Conservation (phyloP, 768 basidiomycete genomes). For the Austroboletus festivus region DNA sequence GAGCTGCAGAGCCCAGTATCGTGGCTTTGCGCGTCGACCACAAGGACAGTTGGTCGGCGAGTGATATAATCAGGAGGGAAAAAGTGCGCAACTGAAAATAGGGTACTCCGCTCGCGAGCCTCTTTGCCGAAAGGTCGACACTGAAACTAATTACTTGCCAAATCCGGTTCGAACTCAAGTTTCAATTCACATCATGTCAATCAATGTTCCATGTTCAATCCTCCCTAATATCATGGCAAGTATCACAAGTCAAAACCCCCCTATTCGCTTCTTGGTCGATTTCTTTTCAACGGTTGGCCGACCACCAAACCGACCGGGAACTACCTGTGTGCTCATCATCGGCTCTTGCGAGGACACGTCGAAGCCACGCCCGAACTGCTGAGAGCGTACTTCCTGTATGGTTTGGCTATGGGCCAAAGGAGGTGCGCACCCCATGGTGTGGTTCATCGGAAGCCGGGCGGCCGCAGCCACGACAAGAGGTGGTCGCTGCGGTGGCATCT, state of each 20-base stretch:
- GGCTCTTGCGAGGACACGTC: slow-evolving; percentile 39
- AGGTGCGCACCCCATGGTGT: slow-evolving; percentile 3
- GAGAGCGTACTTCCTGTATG: slow-evolving; percentile 17
- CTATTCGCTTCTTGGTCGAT: slow-evolving; percentile 60
- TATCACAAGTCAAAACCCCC: slow-evolving; percentile 57
- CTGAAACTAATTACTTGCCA: slow-evolving; percentile 20
- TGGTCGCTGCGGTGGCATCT: slow-evolving; percentile 29
- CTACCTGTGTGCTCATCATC: slow-evolving; percentile 63
- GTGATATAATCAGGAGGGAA: slow-evolving; percentile 17
- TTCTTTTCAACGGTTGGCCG: slow-evolving; percentile 49
- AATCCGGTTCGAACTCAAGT: slow-evolving; percentile 10
- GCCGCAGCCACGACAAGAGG: slow-evolving; percentile 38
- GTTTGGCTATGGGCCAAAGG: slow-evolving; percentile 5
- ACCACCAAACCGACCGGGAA: slow-evolving; percentile 72
- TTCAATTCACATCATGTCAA: not conserved
- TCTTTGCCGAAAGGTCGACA: slow-evolving; percentile 2
- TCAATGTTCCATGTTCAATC: not conserved
- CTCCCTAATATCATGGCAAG: not conserved
- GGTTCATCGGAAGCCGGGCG: slow-evolving; percentile 19
- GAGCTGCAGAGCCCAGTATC: slow-evolving; percentile 67
- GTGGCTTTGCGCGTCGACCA: slow-evolving; percentile 56
- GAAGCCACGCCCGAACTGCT: slow-evolving; percentile 7
- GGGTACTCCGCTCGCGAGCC: slow-evolving; percentile 23
- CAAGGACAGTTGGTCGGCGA: slow-evolving; percentile 14
- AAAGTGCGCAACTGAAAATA: slow-evolving; percentile 15